A percentile compares a stretch with the other conserved stretches of the same genome.
Conservation (phyloP, 2,329 filamentous ascomycete genomes). For the Blumeria graminis region DNA sequence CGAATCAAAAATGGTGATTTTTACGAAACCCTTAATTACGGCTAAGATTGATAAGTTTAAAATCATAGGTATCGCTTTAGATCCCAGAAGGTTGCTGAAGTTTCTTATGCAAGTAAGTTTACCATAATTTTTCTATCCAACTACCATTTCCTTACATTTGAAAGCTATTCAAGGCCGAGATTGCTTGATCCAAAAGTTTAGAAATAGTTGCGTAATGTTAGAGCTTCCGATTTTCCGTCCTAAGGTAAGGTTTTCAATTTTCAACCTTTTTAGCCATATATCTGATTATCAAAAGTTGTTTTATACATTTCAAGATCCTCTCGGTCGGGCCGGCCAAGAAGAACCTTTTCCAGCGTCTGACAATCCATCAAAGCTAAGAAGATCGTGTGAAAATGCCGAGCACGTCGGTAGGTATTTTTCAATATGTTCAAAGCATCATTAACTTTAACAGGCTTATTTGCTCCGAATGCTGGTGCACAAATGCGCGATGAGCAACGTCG, state of each 20-base stretch:
- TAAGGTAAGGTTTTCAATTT: constrained; percentile 29
- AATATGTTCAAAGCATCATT: neutral
- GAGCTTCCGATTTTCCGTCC: constrained; percentile 63
- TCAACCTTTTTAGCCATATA: neutral
- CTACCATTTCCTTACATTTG: constrained; percentile 11
- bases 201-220: constrained; percentile 89
- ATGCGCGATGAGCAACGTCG: constrained; percentile 53
- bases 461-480: constrained; percentile 51
- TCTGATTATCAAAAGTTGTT: constrained; percentile 22
- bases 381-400: constrained; percentile 69
- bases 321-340: constrained; percentile 46
- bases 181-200: constrained; percentile 79
- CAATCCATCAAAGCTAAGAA: constrained; percentile 68
- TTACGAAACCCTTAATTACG: neutral
- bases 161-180: constrained; percentile 77
- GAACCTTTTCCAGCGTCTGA: constrained; percentile 56
- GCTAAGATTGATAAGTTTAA: neutral
- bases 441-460: constrained; percentile 41
- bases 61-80: constrained; percentile 45
- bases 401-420: constrained; percentile 42
- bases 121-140: neutral
- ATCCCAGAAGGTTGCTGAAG: constrained; percentile 63
- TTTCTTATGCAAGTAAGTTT: constrained; percentile 77
- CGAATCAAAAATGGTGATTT: constrained; percentile 43
- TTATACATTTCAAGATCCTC: constrained; percentile 23